These are phyloP conservation scores for Kodamaea jinghongensis DNA, from an alignment of 805 yeast genomes.

Conservation along the genomic window DNA sequence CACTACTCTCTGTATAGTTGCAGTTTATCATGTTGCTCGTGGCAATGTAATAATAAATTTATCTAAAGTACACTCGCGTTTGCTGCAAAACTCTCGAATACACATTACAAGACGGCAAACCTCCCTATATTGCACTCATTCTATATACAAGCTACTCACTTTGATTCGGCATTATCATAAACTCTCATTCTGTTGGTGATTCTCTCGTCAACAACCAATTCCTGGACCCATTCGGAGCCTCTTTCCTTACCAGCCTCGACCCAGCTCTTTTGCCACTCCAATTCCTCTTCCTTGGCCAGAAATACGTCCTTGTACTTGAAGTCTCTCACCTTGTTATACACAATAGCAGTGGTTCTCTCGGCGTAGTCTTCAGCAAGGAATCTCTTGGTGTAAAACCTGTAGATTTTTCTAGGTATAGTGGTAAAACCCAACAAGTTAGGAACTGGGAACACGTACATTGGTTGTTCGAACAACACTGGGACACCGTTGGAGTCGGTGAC, in stretches of 20 bases:
- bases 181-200: conserved; percentile 53
- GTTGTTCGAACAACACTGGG: conserved; percentile 70
- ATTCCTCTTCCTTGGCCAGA: conserved; percentile 60
- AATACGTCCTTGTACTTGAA: conserved; percentile 45
- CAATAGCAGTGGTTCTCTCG: conserved; percentile 49
- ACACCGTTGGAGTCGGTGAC: conserved; percentile 35
- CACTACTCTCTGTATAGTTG: too few species aligned
- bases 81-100: too few species aligned
- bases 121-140: too few species aligned
- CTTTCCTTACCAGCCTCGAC: conserved; percentile 69
- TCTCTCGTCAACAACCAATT: conserved; percentile 66
- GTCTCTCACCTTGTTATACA: conserved; percentile 52
- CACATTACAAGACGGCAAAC: too few species aligned
- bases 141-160: too few species aligned
- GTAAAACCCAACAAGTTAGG: conserved; percentile 79
- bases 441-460: conserved; percentile 70
- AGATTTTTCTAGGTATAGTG: conserved; percentile 71
- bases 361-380: conserved; percentile 67
- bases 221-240: conserved; percentile 85
- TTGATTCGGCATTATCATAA: conserved; percentile 24
- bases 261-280: conserved; percentile 88
- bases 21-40: too few species aligned
- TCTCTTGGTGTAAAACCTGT: conserved; percentile 74
- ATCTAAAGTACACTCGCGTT: too few species aligned
- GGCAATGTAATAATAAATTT: too few species aligned